Evolutionary conservation across 176 grass and related monocot species (phyloP).

Genomic region (Musa schizocarpa): DNA sequence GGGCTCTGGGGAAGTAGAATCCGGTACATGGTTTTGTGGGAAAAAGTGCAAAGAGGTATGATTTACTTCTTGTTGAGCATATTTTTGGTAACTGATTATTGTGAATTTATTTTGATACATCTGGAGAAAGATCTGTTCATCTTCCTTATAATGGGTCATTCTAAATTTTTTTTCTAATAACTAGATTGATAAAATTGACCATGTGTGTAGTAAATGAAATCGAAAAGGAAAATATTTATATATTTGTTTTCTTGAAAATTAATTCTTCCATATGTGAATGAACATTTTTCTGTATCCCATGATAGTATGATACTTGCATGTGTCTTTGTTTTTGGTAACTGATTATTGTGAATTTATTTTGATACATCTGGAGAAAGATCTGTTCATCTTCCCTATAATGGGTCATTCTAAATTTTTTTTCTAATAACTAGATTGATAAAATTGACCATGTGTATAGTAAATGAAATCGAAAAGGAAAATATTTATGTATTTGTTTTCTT

Average conservation of each 20-base stretch:
- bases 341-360: not conserved
- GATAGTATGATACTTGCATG: not conserved
- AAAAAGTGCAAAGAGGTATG: slow-evolving; percentile 1
- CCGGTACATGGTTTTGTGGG: slow-evolving; percentile 55
- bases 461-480: not conserved
- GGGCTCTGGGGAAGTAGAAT: slow-evolving; percentile 26
- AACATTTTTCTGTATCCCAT: not conserved
- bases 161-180: not conserved
- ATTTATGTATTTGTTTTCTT: not conserved
- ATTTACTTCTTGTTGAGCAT: not conserved
- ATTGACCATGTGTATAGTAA: not conserved
- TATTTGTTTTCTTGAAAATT: not conserved
- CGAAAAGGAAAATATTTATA: not conserved
- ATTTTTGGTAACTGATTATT: not conserved
- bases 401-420: not conserved
- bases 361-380: not conserved
- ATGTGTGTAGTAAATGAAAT: not conserved
- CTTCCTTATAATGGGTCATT: not conserved
- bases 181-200: not conserved
- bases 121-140: not conserved
- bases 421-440: not conserved
- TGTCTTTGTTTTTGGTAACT: not conserved
- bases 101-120: not conserved
- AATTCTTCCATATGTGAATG: not conserved
- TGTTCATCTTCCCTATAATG: not conserved